Evolutionary conservation across 768 basidiomycete genomes (phyloP), one percentile per base, ranked within the genome.

Genomic region (Pulveroboletus ravenelii): DNA sequence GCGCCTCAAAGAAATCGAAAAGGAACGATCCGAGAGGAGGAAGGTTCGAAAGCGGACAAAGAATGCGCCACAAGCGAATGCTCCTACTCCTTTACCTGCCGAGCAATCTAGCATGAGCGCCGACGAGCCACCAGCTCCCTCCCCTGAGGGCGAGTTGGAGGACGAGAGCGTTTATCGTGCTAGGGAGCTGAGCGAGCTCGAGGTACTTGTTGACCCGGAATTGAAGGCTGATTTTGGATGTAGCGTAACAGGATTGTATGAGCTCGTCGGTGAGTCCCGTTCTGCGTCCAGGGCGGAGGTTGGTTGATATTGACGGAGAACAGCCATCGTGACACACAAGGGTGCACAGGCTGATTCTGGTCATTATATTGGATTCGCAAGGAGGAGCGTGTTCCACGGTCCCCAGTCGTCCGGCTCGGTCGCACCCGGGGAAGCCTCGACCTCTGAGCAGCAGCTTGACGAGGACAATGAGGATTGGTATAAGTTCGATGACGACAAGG

Each of bases 401-500:
- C 20, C 52, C 18, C 54, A 45, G 41, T 18, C 47, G 41, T 31
- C 40, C 0, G 45, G 31, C 13, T 47, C 50, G 10, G 41, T 45
- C 23, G 45, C 45, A 0, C 37, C 59, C 10, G 50, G 17, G 27
- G 34, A 55, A 20, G 51, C 47, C 15, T 52, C 62, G 17, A 45
- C 42, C 17, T 47, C 56, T 17, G 61, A 55, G 12, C 42, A 60
- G 23, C 50, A 55, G 17, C 60, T 59, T 41, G 76, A 75, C 50
- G 66, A 84, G 42, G 81, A 82, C 40, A 84, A 90, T 43, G 85
- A 88, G 54, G 87, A 87, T 62, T 89, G 95, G 95, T 90, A 87
- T 73, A 95, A 94, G 71, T 97, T 94, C 62, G 95, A 97, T 61
- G 93, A 97, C 58, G 92, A 95, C 56, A 95, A 92, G 70, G 94